Base-by-base conservation (phyloP, 2,329 filamentous ascomycete genomes). In the Colletotrichum sp. region DNA sequence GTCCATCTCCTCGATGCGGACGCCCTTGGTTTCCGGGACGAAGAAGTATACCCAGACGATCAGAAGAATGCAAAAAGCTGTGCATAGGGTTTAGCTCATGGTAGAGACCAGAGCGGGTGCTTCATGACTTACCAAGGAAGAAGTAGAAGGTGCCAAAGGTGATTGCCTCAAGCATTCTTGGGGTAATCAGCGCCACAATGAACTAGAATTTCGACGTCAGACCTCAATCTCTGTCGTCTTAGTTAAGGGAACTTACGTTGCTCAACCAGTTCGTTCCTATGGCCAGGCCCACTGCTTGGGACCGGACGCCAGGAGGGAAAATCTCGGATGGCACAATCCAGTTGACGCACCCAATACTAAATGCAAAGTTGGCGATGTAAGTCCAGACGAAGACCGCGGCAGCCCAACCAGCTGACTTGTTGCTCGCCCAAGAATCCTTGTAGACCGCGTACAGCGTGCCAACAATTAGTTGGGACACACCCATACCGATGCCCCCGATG, bases 251-350 rank as follows among this genome's bases (percentile, higher is more conserved):
- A 89, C 70, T 68, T 13, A 72, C 70, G 26, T 72, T 72, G 21
- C 70, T 72, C 34, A 72, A 7, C 70, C 70, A 72, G 18, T 68
- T 72, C 10, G 70, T 72, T 16, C 63, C 63, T 36, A 72, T 72
- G 3, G 70, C 70, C 15, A 72, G 34, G 4, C 70, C 70, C 10
- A 72, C 70, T 1, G 70, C 70, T n/a, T 72, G 70, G 3, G 70
- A 72, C 28, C 70, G 49, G 5, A 72, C 63, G 3, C 70, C 70
- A 15, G 70, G 70, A 18, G 70, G 70, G 84, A 91, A 93, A 36
- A 93, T 89, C 80, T 92, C 90, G 4, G 89, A 86, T 3, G 90
- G 88, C 59, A 92, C 80, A 52, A 90, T 88, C 90, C 90, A 92
- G 8, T 88, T 88, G 76, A 88, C 87, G 18, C 89, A 89, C 1